Evolutionary conservation across 2,329 filamentous ascomycete genomes (phyloP).

Genomic region (Fusarium armeniacum): DNA sequence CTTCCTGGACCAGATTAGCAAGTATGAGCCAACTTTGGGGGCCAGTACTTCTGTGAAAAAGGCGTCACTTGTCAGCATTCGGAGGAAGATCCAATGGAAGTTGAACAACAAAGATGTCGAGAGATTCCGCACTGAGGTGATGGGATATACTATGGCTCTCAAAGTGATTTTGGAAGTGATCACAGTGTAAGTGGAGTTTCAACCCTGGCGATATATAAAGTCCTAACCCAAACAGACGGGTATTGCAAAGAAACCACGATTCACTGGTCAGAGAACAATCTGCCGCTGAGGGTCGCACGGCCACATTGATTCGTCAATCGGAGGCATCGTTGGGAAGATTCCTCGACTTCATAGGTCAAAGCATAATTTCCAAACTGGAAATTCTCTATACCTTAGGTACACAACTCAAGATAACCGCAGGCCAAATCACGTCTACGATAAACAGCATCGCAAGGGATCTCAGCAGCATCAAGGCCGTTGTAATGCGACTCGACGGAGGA

Average conservation of each 20-base stretch:
- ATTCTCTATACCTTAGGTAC: not conserved
- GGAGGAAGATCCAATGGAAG: not conserved
- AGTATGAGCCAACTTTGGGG: not conserved
- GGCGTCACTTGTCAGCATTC: rapidly evolving
- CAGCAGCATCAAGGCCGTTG: not conserved
- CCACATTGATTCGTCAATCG: not conserved
- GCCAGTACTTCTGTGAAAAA: rapidly evolving
- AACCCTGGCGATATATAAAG: rapidly evolving
- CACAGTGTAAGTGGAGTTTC: not conserved
- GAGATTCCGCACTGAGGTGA: not conserved
- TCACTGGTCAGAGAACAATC: not conserved
- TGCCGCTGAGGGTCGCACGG: not conserved
- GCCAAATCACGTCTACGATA: not conserved
- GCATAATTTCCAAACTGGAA: not conserved
- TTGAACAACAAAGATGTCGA: not conserved
- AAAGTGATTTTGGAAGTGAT: not conserved
- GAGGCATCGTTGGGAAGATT: not conserved
- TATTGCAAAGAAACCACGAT: not conserved
- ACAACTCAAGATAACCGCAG: not conserved
- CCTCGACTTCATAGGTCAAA: not conserved
- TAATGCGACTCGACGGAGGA: not conserved
- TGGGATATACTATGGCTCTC: not conserved
- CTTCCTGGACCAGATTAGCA: not conserved
- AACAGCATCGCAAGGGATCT: not conserved
- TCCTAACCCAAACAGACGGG: not conserved